A percentile compares a stretch with the other conserved stretches of the same genome.
Conservation (phyloP, 2,329 filamentous ascomycete genomes). For the Sclerotinia subarctica region DNA sequence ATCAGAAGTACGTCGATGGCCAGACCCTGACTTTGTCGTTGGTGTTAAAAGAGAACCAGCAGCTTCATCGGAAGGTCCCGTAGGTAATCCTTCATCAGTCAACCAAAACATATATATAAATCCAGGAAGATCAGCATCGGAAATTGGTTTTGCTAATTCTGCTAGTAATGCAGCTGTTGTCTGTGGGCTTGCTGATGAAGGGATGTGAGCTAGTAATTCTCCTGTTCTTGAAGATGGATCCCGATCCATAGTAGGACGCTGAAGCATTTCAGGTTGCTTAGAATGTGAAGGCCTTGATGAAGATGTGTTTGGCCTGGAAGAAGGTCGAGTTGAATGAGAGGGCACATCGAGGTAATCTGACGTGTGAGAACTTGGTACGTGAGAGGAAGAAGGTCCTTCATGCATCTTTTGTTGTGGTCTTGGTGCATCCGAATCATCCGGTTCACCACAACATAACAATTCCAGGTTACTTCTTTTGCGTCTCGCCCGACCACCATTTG, state of each 20-base stretch:
- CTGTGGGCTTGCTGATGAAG: conserved; percentile 60
- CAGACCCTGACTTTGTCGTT: conserved; percentile 41
- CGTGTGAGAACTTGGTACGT: conserved; percentile 18
- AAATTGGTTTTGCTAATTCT: conserved; percentile 74
- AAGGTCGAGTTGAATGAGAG: conserved; percentile 4
- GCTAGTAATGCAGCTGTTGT: conserved; percentile 68
- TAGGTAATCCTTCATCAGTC: conserved; percentile 60
- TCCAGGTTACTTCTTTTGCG: conserved; percentile 30
- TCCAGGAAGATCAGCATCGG: conserved; percentile 71
- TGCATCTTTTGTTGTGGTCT: conserved; percentile 28
- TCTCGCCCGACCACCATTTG: conserved; percentile 6
- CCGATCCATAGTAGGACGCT: conserved; percentile 31
- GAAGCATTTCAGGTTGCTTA: conserved; percentile 23
- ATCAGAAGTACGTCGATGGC: conserved; percentile 50
- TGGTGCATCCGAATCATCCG: conserved; percentile 31
- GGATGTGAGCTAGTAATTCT: conserved; percentile 65
- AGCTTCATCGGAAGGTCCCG: conserved; percentile 55
- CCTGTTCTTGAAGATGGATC: conserved; percentile 39
- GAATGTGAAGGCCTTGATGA: conserved; percentile 14
- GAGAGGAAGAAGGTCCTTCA: conserved; percentile 22
- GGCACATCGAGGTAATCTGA: conserved; percentile 19
- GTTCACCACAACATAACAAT: conserved; percentile 35
- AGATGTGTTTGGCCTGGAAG: conserved; percentile 21
- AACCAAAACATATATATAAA: conserved; percentile 99
- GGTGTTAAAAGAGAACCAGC: conserved; percentile 58